Percentiles rank a stretch among this genome's conserved stretches.
phyloP scores from a whole-genome alignment of 768 basidiomycete species.

The Mycena rebaudengoi region DNA sequence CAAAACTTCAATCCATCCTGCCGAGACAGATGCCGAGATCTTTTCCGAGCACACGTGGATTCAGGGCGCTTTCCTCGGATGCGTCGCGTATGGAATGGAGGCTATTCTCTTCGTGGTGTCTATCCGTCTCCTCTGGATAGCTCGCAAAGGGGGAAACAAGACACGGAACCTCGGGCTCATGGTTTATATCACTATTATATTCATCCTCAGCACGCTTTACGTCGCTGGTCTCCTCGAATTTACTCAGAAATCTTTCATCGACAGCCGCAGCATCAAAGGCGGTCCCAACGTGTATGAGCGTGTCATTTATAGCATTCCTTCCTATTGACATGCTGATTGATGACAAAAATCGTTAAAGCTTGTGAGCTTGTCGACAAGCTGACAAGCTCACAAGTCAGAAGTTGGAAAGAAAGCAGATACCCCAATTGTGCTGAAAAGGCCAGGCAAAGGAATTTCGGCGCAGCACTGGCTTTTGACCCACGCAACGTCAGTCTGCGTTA shows the following conservation, averaged over 20 bases:
- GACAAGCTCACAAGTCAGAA: slow-evolving; percentile 28
- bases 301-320: slow-evolving; percentile 28
- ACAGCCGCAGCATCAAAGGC: slow-evolving; percentile 40
- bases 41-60: slow-evolving; percentile 28
- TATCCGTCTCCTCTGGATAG: slow-evolving; percentile 5
- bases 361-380: slow-evolving; percentile 26
- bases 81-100: slow-evolving; percentile 19
- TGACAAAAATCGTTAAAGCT: too few species aligned
- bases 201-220: slow-evolving; percentile 26
- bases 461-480: too few species aligned
- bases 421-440: too few species aligned
- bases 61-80: slow-evolving; percentile 21
- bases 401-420: too few species aligned
- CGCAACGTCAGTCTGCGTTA: too few species aligned
- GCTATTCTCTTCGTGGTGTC: slow-evolving; percentile 14
- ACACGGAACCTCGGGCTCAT: background rate
- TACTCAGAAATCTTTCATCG: slow-evolving; percentile 38
- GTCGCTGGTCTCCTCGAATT: slow-evolving; percentile 25
- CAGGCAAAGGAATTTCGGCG: too few species aligned
- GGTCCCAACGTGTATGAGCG: slow-evolving; percentile 37
- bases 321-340: slow-evolving; percentile 26
- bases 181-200: slow-evolving; percentile 15
- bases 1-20: background rate
- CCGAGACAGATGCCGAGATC: background rate
- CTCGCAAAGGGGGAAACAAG: background rate